A percentile compares a stretch with the other conserved stretches of the same genome.
Evolutionary conservation across 2,329 filamentous ascomycete species (phyloP).

Genomic region (Calonectria fujianensis): DNA sequence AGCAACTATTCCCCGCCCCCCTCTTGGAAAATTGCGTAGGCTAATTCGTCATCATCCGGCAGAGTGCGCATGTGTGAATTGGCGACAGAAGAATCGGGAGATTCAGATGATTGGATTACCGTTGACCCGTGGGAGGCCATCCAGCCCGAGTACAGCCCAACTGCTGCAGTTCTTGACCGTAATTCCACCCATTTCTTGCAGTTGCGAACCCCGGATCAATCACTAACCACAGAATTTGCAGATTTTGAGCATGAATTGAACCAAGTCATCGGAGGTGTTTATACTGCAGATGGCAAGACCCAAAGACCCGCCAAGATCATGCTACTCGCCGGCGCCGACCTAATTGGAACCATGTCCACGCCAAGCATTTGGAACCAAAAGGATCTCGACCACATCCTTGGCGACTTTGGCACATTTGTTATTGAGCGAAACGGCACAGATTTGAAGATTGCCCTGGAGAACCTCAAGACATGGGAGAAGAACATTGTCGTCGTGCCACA

Average conservation of each 20-base stretch:
- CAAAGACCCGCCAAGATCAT: slow-evolving; percentile 83
- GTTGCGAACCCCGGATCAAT: not conserved
- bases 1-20: slow-evolving; percentile 11
- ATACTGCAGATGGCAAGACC: slow-evolving; percentile 51
- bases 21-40: slow-evolving; percentile 1
- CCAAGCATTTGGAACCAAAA: slow-evolving; percentile 87
- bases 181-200: not conserved
- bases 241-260: slow-evolving; percentile 19
- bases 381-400: slow-evolving; percentile 91
- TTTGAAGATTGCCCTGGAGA: slow-evolving; percentile 88
- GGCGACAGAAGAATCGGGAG: slow-evolving; percentile 17
- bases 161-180: slow-evolving; percentile 16
- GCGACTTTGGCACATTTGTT: slow-evolving; percentile 88
- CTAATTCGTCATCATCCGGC: not conserved
- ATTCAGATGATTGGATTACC: slow-evolving; percentile 20
- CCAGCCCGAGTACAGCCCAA: slow-evolving; percentile 9
- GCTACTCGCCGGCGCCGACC: slow-evolving; percentile 86
- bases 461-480: slow-evolving; percentile 86
- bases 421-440: slow-evolving; percentile 93
- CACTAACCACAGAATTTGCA: not conserved
- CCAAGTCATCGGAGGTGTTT: slow-evolving; percentile 7
- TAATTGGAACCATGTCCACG: slow-evolving; percentile 83
- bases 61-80: slow-evolving; percentile 25
- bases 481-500: slow-evolving; percentile 89
- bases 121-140: slow-evolving; percentile 20